A percentile compares a stretch with the other conserved stretches of the same genome.
These are phyloP conservation scores for Ascochyta koolunga DNA, from an alignment of 2,329 filamentous ascomycete species.

Conservation along the genomic window DNA sequence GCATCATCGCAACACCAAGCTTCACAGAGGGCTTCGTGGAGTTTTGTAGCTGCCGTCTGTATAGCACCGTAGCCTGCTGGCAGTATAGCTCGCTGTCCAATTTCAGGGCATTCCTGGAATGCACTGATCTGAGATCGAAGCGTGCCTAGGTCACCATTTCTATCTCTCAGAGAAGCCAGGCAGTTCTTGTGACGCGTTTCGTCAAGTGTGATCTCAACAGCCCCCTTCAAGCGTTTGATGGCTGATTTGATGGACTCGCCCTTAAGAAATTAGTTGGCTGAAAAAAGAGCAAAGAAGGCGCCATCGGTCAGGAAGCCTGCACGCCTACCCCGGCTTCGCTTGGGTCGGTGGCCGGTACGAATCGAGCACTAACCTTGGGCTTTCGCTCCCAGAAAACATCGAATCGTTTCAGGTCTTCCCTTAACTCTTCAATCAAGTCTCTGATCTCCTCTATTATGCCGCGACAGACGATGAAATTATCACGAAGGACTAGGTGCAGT, in stretches of 20 bases:
- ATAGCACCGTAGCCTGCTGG: constrained; percentile 18
- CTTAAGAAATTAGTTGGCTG: background rate
- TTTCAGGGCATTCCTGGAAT: no score
- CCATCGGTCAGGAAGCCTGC: no score
- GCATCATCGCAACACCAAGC: constrained; percentile 30
- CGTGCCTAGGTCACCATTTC: constrained; percentile 25
- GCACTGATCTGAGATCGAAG: constrained; percentile 24
- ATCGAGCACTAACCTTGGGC: constrained; percentile 17
- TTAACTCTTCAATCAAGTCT: constrained; percentile 17
- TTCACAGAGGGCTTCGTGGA: constrained; percentile 30
- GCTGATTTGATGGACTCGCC: constrained; percentile 22
- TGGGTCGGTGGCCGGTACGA: background rate
- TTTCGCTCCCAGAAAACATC: constrained; percentile 20
- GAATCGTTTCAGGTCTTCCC: constrained; percentile 23
- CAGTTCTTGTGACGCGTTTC: constrained; percentile 24
- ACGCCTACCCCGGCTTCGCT: no score
- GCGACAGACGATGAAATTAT: constrained; percentile 20
- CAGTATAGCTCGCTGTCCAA: constrained; percentile 16
- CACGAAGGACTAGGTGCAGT: constrained; percentile 8
- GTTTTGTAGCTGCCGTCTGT: constrained; percentile 25
- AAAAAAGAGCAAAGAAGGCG: background rate
- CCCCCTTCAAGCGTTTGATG: constrained; percentile 21
- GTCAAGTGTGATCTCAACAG: constrained; percentile 23
- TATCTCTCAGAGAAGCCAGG: constrained; percentile 21
- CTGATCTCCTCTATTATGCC: constrained; percentile 23